A percentile compares a stretch with the other conserved stretches of the same genome.
Conservation (phyloP, 176 grass and related monocot genomes). For the Melocanna baccifera region DNA sequence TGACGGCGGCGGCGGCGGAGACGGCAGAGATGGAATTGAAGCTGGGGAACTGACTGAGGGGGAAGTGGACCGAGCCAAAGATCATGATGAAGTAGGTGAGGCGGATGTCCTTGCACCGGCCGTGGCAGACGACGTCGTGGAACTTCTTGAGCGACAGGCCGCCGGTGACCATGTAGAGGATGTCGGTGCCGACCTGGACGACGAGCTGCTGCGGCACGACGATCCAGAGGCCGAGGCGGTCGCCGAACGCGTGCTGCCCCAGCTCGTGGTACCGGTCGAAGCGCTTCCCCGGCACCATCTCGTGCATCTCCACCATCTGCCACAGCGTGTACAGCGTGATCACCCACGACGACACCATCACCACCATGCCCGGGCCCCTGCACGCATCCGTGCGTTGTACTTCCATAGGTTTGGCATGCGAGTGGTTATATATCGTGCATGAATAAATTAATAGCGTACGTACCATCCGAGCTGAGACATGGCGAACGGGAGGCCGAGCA, state of each 20-base stretch:
- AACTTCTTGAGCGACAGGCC: constrained; percentile 60
- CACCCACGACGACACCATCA: too few species aligned
- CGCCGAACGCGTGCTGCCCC: constrained; percentile 60
- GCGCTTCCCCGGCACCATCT: constrained; percentile 59
- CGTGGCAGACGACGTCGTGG: not conserved
- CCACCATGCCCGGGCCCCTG: constrained; percentile 19
- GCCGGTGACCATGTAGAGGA: constrained; percentile 73
- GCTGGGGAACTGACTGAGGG: constrained; percentile 54
- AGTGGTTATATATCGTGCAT: too few species aligned
- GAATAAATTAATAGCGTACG: too few species aligned
- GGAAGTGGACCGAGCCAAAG: constrained; percentile 36
- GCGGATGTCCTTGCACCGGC: not conserved
- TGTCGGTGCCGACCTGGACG: constrained; percentile 45
- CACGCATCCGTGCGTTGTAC: constrained; percentile 62
- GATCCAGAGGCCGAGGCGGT: constrained; percentile 46
- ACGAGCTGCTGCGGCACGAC: constrained; percentile 55
- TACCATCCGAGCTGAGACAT: constrained; percentile 64
- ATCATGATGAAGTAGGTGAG: constrained; percentile 44
- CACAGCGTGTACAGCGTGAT: constrained; percentile 61
- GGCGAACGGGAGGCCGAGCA: constrained; percentile 58
- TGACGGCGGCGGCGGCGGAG: constrained; percentile 56
- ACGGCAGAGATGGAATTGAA: constrained; percentile 60
- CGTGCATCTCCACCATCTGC: constrained; percentile 95
- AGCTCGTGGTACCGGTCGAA: constrained; percentile 88
- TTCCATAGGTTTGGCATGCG: too few species aligned